Percentiles rank a stretch among this genome's conserved stretches.
Evolutionary conservation across 2,329 filamentous ascomycete species (phyloP).

Genomic region (Elsinoe perseae): DNA sequence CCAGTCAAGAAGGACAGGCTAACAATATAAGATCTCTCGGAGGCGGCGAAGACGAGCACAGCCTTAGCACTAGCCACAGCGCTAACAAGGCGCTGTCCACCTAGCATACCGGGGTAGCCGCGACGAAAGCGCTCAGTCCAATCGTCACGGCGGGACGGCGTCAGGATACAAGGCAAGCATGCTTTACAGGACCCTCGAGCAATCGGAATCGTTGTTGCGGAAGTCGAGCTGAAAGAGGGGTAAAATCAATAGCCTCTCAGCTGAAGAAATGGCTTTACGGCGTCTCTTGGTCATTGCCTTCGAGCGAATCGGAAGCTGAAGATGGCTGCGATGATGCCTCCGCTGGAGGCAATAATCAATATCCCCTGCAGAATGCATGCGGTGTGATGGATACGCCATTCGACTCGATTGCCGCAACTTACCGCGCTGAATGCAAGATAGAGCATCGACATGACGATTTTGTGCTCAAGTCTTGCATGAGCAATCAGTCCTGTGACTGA

Average conservation of each 20-base stretch:
- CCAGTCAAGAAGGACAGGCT: neutral
- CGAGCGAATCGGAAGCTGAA: conserved; percentile 4
- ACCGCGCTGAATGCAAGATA: conserved; percentile 6
- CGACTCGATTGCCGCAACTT: neutral
- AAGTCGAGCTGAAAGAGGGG: neutral
- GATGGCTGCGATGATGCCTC: neutral
- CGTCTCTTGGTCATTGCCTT: neutral
- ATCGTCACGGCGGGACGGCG: neutral
- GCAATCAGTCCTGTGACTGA: neutral
- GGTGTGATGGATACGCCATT: neutral
- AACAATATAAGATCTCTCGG: conserved; percentile 8
- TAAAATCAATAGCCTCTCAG: conserved; percentile 7
- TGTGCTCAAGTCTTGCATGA: neutral
- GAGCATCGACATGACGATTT: neutral
- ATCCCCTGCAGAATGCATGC: neutral
- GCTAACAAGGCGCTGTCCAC: neutral
- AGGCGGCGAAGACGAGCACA: conserved; percentile 1
- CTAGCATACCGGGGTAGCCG: neutral
- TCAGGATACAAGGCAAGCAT: neutral
- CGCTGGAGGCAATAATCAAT: neutral
- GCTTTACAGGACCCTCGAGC: neutral
- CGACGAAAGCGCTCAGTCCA: conserved; percentile 7
- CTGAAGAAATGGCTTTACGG: neutral
- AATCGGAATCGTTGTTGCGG: neutral
- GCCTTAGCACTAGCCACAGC: neutral